Conservation (phyloP, 2,329 filamentous ascomycete species). For the Aspergillus vadensis region DNA sequence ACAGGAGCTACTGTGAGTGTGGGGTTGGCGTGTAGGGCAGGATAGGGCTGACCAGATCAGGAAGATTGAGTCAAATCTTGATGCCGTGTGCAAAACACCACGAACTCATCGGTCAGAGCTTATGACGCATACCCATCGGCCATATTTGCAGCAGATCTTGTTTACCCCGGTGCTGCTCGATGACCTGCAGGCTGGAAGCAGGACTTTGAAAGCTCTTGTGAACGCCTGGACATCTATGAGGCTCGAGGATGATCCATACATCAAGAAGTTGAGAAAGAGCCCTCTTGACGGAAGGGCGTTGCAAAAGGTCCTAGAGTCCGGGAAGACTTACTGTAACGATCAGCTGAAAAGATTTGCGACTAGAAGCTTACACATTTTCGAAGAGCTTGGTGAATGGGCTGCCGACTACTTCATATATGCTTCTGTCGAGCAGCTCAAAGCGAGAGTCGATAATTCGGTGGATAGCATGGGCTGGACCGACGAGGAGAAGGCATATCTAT, state of each 20-base stretch:
- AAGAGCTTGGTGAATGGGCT: constrained; percentile 68
- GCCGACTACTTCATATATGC: constrained; percentile 65
- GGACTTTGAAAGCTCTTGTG: constrained; percentile 49
- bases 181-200: constrained; percentile 4
- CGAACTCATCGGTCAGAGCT: constrained; percentile 70
- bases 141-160: constrained; percentile 43
- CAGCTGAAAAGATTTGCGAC: constrained; percentile 60
- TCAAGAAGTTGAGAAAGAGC: constrained; percentile 51
- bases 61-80: constrained; percentile 67
- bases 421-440: constrained; percentile 45
- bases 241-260: constrained; percentile 62
- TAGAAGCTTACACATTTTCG: constrained; percentile 54
- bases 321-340: constrained; percentile 47
- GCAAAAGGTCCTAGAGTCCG: constrained; percentile 29
- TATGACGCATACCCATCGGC: constrained; percentile 67
- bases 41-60: constrained; percentile 28
- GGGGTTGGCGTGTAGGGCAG: not conserved
- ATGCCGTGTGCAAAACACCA: constrained; percentile 70
- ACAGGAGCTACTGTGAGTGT: constrained; percentile 54
- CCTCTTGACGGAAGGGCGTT: constrained; percentile 38
- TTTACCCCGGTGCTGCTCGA: constrained; percentile 17
- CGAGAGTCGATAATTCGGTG: constrained; percentile 27
- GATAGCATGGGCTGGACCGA: constrained; percentile 49
- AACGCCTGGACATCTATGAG: constrained; percentile 51
- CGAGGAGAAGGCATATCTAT: constrained; percentile 59